Percentiles rank a stretch among this genome's conserved stretches.
Conservation (phyloP, 2,329 filamentous ascomycete genomes). For the Stachybotrys chlorohalonatus region DNA sequence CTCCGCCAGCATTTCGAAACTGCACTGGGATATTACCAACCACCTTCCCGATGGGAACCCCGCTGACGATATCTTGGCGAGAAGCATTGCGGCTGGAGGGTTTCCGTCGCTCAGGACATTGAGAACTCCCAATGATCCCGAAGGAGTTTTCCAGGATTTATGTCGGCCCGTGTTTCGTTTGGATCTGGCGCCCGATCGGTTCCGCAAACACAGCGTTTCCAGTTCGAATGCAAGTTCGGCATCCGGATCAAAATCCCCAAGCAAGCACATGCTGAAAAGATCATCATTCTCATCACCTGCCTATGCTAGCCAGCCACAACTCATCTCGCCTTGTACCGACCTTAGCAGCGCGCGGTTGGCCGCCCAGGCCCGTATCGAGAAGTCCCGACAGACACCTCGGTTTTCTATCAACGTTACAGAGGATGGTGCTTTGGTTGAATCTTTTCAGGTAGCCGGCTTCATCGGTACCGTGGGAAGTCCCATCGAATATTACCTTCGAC, state of each 20-base stretch:
- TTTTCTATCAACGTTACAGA: conserved; percentile 52
- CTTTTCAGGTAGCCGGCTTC: conserved; percentile 49
- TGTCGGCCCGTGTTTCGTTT: conserved; percentile 53
- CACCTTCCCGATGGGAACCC: conserved; percentile 31
- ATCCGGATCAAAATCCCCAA: conserved; percentile 3
- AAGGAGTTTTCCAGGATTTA: conserved; percentile 59
- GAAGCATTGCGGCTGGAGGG: conserved; percentile 49
- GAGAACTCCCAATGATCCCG: conserved; percentile 58
- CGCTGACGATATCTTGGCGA: conserved; percentile 55
- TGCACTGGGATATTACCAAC: conserved; percentile 58
- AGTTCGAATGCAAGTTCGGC: background rate
- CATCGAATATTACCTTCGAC: conserved; percentile 51
- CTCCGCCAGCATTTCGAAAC: conserved; percentile 38
- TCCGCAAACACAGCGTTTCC: conserved; percentile 15
- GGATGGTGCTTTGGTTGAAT: conserved; percentile 39
- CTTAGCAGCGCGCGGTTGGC: conserved; percentile 46
- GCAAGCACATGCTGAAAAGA: background rate
- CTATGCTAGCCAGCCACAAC: background rate
- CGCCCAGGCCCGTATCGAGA: conserved; percentile 57
- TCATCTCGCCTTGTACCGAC: conserved; percentile 28
- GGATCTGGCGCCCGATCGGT: conserved; percentile 41
- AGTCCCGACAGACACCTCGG: conserved; percentile 41
- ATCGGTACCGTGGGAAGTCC: conserved; percentile 49
- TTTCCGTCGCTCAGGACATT: conserved; percentile 55
- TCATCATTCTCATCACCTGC: background rate